Evolutionary conservation across 495 filamentous ascomycete species (phyloP), one percentile per base, ranked within the genome.

Genomic region (Penicillium paradoxum): DNA sequence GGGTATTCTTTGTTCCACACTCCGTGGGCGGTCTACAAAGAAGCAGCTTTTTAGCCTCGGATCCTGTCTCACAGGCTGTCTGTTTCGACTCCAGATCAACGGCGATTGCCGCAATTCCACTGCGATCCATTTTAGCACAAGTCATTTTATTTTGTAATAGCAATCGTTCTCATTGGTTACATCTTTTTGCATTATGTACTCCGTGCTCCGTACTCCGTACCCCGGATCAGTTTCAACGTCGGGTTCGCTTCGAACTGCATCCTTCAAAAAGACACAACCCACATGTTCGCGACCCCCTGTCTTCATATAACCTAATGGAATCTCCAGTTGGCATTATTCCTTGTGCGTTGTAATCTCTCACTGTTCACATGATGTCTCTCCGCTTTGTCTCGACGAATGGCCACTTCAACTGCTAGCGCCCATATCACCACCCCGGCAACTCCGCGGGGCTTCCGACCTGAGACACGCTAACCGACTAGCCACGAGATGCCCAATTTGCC

Each of bases 371-470:
- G 30, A 36, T 14, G 11, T 22, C 14, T 22, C 18, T 29, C 10
- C 2, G 4, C 6, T 29, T 21, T 11, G 11, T 39, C 3, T 40
- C 15, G 8, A 8, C 34, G 34, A 39, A 49, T 49, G 15, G 10
- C 24, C 4, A 10, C n/a, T n/a, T 0, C 7, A 4, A 29, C 14
- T 22, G 15, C 5, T 22, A 32, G 13, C 25, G 29, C 25, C 14
- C 9, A 10, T 27, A 10, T 11, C 13, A n/a, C 15, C 13, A 22
- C 22, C 48, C 48, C 29, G 24, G 49, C 39, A 43, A 27, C 18
- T 43, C 49, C 49, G 49, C 25, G 24, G 49, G 49, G 18, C 14
- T 25, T 51, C 49, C 49, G 49, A 37, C 25, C 8, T 51, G 39
- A 36, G 49, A 51, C 49, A 42, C 21, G 18, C 17, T 30, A 45